Evolutionary conservation across 306 rosid species (phyloP).

Genomic region (Biancaea sappan): DNA sequence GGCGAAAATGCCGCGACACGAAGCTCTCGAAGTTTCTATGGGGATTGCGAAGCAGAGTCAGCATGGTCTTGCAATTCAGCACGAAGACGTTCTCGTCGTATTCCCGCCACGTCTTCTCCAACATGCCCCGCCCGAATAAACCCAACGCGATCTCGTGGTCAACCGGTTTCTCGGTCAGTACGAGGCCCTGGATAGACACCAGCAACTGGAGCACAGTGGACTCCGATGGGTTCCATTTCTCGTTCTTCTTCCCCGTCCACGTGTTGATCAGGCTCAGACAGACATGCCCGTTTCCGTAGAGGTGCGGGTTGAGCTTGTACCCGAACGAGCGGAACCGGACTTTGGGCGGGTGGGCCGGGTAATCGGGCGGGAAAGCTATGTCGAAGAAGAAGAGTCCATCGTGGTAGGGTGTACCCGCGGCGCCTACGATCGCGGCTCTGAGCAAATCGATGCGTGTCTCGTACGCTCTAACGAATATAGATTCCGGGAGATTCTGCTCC

Average conservation of each 20-base stretch:
- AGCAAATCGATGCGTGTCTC: slow-evolving; percentile 46
- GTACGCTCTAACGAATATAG: slow-evolving; percentile 57
- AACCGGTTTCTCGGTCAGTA: slow-evolving; percentile 62
- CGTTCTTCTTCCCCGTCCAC: slow-evolving; percentile 26
- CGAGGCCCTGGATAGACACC: slow-evolving; percentile 61
- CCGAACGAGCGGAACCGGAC: slow-evolving; percentile 52
- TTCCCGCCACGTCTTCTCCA: too few relatives aligned
- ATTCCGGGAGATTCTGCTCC: slow-evolving; percentile 47
- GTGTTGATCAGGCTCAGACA: slow-evolving; percentile 68
- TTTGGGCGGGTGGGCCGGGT: slow-evolving; percentile 49
- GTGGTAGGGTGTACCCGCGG: slow-evolving; percentile 65
- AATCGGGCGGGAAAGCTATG: slow-evolving; percentile 37
- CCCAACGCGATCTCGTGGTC: too few relatives aligned
- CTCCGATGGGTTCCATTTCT: slow-evolving; percentile 45
- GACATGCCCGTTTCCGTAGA: slow-evolving; percentile 36
- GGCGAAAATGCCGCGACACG: too few relatives aligned
- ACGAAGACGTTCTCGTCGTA: too few relatives aligned
- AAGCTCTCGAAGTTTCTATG: too few relatives aligned
- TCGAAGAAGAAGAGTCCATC: slow-evolving; percentile 66
- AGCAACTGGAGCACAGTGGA: slow-evolving; percentile 60
- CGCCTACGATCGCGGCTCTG: slow-evolving; percentile 53
- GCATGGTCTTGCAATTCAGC: too few relatives aligned
- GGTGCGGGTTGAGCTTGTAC: slow-evolving; percentile 42
- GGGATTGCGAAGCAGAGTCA: too few relatives aligned
- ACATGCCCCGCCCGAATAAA: too few relatives aligned